phyloP scores from a whole-genome alignment of 371 early-diverging fungal species.

The Apophysomyces elegans region DNA sequence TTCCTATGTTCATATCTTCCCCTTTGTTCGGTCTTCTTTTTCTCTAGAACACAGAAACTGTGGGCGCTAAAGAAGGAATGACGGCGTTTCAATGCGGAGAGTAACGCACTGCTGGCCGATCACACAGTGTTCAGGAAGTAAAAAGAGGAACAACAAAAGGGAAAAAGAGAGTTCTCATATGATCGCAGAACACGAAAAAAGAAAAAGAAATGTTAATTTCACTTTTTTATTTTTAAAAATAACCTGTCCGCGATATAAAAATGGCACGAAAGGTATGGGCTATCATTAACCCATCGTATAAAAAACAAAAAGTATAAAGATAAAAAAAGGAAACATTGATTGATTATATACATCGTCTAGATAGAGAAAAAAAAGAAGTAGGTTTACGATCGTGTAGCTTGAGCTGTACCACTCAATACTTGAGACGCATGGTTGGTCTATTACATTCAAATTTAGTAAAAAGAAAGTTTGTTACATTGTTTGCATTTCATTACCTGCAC shows the following conservation, averaged over 20 bases:
- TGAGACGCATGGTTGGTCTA: slow-evolving; percentile 49
- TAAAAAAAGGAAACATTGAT: not conserved
- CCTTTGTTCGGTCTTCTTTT: not conserved
- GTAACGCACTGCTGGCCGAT: not conserved
- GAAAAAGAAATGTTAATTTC: no score
- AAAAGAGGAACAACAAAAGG: no score
- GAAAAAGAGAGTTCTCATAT: no score
- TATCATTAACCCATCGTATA: not conserved
- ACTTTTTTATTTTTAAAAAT: no score
- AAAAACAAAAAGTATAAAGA: slow-evolving; percentile 4
- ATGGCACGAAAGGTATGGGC: not conserved
- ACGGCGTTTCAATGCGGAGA: not conserved
- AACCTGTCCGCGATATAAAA: not conserved
- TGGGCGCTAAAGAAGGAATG: no score
- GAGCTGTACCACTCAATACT: slow-evolving; percentile 32
- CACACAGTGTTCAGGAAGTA: not conserved
- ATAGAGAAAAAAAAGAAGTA: not conserved
- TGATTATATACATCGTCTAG: slow-evolving; percentile 10
- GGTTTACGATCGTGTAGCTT: slow-evolving; percentile 2
- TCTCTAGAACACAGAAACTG: not conserved
- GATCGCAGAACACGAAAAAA: no score
- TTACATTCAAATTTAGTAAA: slow-evolving; percentile 4
- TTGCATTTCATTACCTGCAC: slow-evolving; percentile 29
- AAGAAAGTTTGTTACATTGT: not conserved
- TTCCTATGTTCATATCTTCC: not conserved